Evolutionary conservation across 139 green algal genomes (phyloP).

Genomic region (Closterium sp.): DNA sequence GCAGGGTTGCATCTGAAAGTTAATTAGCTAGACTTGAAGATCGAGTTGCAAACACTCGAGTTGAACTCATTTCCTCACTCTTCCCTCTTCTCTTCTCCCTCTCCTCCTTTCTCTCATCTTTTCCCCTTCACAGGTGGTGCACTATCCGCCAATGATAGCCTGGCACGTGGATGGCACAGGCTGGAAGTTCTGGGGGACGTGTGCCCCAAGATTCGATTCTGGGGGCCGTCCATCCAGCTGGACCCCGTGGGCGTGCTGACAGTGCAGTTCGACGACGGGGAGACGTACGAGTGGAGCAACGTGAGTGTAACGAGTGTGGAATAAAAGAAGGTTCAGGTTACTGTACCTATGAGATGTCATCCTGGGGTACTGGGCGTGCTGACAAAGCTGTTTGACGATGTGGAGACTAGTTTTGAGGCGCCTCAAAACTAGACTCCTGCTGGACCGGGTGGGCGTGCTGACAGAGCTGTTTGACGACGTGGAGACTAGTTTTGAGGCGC

Average conservation of each 20-base stretch:
- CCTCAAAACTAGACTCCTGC: too few relatives aligned
- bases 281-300: slow-evolving; percentile 77
- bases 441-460: slow-evolving; percentile 70
- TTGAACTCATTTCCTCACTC: too few relatives aligned
- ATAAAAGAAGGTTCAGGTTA: not conserved
- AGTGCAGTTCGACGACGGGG: slow-evolving; percentile 71
- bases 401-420: too few relatives aligned
- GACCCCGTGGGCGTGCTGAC: slow-evolving; percentile 67
- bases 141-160: slow-evolving; percentile 35
- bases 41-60: not conserved
- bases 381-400: slow-evolving; percentile 66
- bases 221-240: slow-evolving; percentile 84
- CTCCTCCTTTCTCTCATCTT: not conserved
- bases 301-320: slow-evolving; percentile 50
- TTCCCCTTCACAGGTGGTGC: not conserved
- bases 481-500: too few relatives aligned
- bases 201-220: slow-evolving; percentile 89
- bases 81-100: too few relatives aligned
- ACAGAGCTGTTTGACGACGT: slow-evolving; percentile 68
- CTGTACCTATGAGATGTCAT: slow-evolving; percentile 80
- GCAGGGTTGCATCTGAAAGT: too few relatives aligned
- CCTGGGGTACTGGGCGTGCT: slow-evolving; percentile 73
- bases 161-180: slow-evolving; percentile 62
- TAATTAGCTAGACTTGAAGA: not conserved
- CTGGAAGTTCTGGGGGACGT: slow-evolving; percentile 77